Evolutionary conservation across 2,329 filamentous ascomycete genomes (phyloP), one percentile per base, ranked within the genome.

Genomic region (Ascochyta clinopodiicola): DNA sequence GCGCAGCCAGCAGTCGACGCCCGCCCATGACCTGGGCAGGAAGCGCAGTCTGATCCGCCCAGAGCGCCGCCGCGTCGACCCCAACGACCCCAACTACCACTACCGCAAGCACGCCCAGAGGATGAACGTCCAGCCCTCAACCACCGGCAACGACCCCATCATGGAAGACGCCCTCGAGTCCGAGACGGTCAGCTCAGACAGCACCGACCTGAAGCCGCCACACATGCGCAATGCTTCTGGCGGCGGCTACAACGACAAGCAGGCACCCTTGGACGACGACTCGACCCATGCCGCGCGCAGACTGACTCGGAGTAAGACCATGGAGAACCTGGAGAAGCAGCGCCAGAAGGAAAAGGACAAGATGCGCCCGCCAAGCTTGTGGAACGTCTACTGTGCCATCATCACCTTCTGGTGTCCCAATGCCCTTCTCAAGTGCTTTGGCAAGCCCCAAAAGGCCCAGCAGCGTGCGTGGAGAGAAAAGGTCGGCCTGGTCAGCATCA

Each of bases 381-480:
- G 95, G 95, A 96, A 92, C 68, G 88, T 96, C 4, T 99, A 99
- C 79, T 99, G 95, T 77, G 89, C 90, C 43, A 86, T 96, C 60
- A 79, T 99, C 63, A 99, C 95, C 0, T 97, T 98, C 70, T 98
- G 95, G 93, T 90, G 87, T 54, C 95, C 95, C 0, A 88, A 92
- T 72, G 90, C 94, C 59, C 78, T 97, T 25, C 81, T 99, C 50
- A 86, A 84, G 63, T 96, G 91, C 77, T 95, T 92, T 69, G 92
- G 93, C 35, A 96, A 90, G 82, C 86, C 87, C 7, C 84, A 90
- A 40, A 95, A 90, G 75, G 92, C 89, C 15, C 92, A 98, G 75
- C 89, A 92, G 72, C 86, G 92, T 69, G 95, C 95, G 2, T 99
- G 95, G 95, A 86, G 95, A 63, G 95, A 99, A 75, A 99, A 99